Evolutionary conservation across 139 green algal genomes (phyloP).

Genomic region (Chlamydomonas asymmetrica): DNA sequence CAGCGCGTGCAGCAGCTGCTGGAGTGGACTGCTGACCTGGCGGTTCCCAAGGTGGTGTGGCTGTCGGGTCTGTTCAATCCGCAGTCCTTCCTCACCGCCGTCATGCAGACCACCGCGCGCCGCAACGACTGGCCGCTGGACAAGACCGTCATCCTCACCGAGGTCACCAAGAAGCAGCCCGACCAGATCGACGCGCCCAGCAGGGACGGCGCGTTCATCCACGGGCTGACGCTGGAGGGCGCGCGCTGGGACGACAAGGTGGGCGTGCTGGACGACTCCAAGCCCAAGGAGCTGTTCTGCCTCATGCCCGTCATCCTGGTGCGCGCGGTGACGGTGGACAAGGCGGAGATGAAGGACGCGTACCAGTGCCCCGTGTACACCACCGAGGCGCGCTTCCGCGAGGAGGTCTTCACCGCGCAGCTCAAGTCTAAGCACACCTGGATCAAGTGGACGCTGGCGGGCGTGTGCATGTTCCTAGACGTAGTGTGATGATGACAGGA

Average conservation of each 20-base stretch:
- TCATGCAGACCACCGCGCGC: slow-evolving; percentile 90
- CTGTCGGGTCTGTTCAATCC: slow-evolving; percentile 91
- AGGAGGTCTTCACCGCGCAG: slow-evolving; percentile 93
- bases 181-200: slow-evolving; percentile 82
- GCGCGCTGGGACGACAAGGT: slow-evolving; percentile 88
- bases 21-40: slow-evolving; percentile 84
- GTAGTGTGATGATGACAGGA: slow-evolving; percentile 45
- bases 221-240: slow-evolving; percentile 90
- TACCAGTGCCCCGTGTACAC: slow-evolving; percentile 93
- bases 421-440: slow-evolving; percentile 80
- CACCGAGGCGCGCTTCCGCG: slow-evolving; percentile 84
- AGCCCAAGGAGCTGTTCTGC: slow-evolving; percentile 88
- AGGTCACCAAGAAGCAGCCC: slow-evolving; percentile 85
- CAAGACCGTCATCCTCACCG: slow-evolving; percentile 75
- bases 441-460: slow-evolving; percentile 83
- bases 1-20: slow-evolving; percentile 75
- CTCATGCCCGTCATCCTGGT: slow-evolving; percentile 84
- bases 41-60: slow-evolving; percentile 82
- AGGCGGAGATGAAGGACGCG: slow-evolving; percentile 78
- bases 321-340: slow-evolving; percentile 80
- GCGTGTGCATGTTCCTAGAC: slow-evolving; percentile 83
- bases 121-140: slow-evolving; percentile 92
- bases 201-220: slow-evolving; percentile 86
- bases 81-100: slow-evolving; percentile 91
- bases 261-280: slow-evolving; percentile 80